Evolutionary conservation across 768 basidiomycete species (phyloP), one percentile per base, ranked within the genome.

Genomic region (Panaeolus cyanescens): DNA sequence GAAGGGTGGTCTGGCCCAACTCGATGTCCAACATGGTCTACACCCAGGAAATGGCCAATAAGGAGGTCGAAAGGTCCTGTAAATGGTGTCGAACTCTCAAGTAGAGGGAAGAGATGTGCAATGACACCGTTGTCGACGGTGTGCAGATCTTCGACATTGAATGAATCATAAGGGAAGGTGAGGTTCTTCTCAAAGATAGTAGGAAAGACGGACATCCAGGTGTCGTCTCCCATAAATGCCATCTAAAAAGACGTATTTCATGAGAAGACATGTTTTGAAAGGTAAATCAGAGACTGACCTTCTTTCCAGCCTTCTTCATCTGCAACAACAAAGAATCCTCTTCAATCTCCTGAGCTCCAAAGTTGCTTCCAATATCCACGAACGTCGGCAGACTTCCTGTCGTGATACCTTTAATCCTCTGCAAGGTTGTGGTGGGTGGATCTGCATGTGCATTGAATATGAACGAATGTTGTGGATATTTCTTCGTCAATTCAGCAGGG

Each of bases 71-170:
- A 98, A 1, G 85, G 76, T 50, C 45, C 45, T 25, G 45, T 28
- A 15, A 15, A 30, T 17, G 77, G 75, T 0, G 77, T 73, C 17
- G 69, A 60, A 36, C 83, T 75, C 56, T 81, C 77, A 4, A 99
- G 80, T 20, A 95, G 82, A 0, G 94, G 93, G 65, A 96, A 88
- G 4, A 99, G 79, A 67, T 98, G 89, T 10, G 77, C 68, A 34
- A 92, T 89, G 59, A 99, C 95, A 7, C 96, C 96, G 56, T 90
- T 80, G 68, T 99, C 97, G 53, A 99, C 97, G 0, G 93, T 90
- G 69, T 99, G 95, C 3, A 99, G 81, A 71, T 99, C 97, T 73
- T 99, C 97, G 61, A 99, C 97, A 73, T 99, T 95, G 82, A 99
- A 99, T 0, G 95, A 97, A 74, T 97, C 96, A 71, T 87, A 99